phyloP scores from a whole-genome alignment of 192 early-diverging fungal species.

The Umbelopsis sp. region DNA sequence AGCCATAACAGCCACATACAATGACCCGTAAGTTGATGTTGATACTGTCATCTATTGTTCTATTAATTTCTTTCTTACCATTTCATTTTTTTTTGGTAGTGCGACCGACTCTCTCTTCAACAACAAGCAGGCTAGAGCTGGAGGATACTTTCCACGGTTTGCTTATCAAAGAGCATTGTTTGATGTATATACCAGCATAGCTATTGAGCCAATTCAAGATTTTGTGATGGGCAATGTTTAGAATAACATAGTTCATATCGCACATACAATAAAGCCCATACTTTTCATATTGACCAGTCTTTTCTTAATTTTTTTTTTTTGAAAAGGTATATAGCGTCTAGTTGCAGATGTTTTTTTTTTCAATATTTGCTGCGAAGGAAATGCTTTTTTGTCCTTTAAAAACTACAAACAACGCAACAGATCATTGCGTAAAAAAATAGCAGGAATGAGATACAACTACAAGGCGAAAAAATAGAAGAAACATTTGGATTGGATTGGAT shows the following conservation, averaged over 20 bases:
- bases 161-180: constrained; percentile 43
- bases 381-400: constrained; percentile 1
- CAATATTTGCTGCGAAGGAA: background rate
- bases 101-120: constrained; percentile 34
- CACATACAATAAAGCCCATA: background rate
- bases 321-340: background rate
- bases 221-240: background rate
- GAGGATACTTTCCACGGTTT: constrained; percentile 47
- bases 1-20: constrained; percentile 40
- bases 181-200: constrained; percentile 37
- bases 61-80: background rate
- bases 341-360: constrained; percentile 4
- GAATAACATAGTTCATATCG: background rate
- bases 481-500: background rate
- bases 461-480: background rate
- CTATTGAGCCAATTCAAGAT: constrained; percentile 20
- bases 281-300: too few species aligned
- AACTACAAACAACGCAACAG: background rate
- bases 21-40: constrained; percentile 51
- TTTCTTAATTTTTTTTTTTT: too few species aligned
- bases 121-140: constrained; percentile 37
- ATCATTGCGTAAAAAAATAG: background rate
- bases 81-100: constrained; percentile 18
- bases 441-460: background rate
- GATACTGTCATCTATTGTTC: background rate